These are phyloP conservation scores for Eucalyptus pauciflora DNA, from an alignment of 345 rosid genomes.

Conservation along the genomic window DNA sequence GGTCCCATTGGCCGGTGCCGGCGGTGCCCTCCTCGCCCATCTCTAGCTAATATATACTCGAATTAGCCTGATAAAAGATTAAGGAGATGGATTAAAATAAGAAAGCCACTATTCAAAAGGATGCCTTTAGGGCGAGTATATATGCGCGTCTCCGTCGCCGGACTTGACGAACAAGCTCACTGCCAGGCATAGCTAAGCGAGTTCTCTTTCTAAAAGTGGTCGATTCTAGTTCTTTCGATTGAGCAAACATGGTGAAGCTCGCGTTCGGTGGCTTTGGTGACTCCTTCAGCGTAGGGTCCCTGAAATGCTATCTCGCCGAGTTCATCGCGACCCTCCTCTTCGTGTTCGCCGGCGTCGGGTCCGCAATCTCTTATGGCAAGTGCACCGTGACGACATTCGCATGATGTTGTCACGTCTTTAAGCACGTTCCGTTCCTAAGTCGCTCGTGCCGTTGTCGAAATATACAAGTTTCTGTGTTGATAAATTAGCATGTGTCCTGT, in stretches of 20 bases:
- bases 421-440: not conserved
- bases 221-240: not conserved
- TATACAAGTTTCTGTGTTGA: no score
- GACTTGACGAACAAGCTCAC: not conserved
- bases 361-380: slow-evolving; percentile 65
- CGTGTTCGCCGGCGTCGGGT: slow-evolving; percentile 95
- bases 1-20: slow-evolving; percentile 44
- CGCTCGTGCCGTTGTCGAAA: not conserved
- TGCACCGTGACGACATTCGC: not conserved
- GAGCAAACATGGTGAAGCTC: slow-evolving; percentile 55
- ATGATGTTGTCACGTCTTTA: not conserved
- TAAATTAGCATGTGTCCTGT: not conserved
- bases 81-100: not conserved
- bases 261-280: slow-evolving; percentile 67
- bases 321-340: slow-evolving; percentile 88
- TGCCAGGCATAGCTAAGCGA: not conserved
- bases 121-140: not conserved
- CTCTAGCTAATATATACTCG: not conserved
- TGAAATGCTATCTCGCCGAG: slow-evolving; percentile 67
- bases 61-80: not conserved
- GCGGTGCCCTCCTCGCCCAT: not conserved
- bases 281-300: slow-evolving; percentile 56
- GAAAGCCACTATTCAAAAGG: not conserved
- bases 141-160: not conserved
- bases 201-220: not conserved